Conservation (phyloP, 805 yeast genomes). For the Saccharomycopsis selenospora region DNA sequence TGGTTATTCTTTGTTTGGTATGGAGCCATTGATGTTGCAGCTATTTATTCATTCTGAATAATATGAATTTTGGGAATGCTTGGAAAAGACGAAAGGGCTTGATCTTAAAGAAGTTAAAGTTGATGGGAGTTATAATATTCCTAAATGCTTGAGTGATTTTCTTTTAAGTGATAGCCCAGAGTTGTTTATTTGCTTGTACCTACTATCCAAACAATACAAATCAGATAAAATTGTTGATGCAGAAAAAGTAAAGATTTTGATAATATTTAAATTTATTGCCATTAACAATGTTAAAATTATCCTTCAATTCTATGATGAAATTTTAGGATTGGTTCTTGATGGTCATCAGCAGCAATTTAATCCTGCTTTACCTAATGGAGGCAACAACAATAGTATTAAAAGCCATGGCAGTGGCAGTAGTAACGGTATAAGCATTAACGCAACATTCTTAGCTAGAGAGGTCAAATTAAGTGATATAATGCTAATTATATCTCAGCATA, state of each 20-base stretch:
- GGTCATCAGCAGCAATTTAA: background rate
- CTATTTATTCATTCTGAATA: background rate
- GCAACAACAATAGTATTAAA: background rate
- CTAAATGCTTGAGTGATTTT: conserved; percentile 4
- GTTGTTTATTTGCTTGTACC: background rate
- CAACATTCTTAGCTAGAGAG: background rate
- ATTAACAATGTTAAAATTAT: background rate
- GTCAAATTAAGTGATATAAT: background rate
- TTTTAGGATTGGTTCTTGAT: background rate
- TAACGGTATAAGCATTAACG: background rate
- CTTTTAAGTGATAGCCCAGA: conserved; percentile 4
- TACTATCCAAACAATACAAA: conserved; percentile 3
- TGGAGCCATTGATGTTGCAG: background rate
- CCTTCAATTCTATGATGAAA: background rate
- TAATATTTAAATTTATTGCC: conserved; percentile 10
- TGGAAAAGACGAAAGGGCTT: background rate
- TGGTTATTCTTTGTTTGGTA: background rate
- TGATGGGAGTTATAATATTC: conserved; percentile 5
- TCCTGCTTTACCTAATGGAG: background rate
- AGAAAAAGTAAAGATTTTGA: conserved; percentile 3
- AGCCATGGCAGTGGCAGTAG: background rate
- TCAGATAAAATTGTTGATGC: conserved; percentile 1
- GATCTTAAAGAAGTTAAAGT: conserved; percentile 1
- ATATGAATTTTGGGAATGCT: conserved; percentile 4
- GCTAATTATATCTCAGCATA: background rate